phyloP scores from a whole-genome alignment of 768 basidiomycete genomes.

The Tulasnella sp. region DNA sequence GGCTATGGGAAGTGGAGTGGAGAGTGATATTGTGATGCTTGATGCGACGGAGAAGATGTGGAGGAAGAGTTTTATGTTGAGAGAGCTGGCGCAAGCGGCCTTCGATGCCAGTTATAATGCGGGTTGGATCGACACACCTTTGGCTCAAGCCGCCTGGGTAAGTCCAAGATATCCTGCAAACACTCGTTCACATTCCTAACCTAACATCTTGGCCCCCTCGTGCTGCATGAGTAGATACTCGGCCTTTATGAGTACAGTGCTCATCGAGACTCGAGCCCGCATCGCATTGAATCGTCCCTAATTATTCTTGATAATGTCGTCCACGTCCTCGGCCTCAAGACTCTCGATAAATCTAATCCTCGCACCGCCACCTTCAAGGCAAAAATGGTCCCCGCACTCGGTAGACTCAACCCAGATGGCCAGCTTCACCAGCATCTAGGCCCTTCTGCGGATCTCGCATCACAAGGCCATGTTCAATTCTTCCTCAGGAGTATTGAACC shows the following conservation, averaged over 20 bases:
- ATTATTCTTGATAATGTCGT: constrained; percentile 12
- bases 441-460: no score
- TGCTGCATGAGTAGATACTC: constrained; percentile 10
- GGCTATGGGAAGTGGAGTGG: no score
- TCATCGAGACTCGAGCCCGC: not conserved
- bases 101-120: constrained; percentile 15
- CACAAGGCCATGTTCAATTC: no score
- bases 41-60: no score
- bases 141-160: constrained; percentile 29
- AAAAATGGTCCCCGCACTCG: constrained; percentile 8
- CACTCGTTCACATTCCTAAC: no score
- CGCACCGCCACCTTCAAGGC: constrained; percentile 3
- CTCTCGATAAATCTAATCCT: constrained; percentile 11
- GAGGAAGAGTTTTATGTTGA: constrained; percentile 1
- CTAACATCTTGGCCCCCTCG: no score
- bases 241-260: constrained; percentile 14
- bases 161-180: no score
- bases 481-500: not conserved
- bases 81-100: constrained; percentile 14
- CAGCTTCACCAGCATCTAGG: no score
- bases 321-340: constrained; percentile 1
- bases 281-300: not conserved
- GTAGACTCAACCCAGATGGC: not conserved
- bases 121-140: constrained; percentile 10
- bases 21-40: no score